Conservation (phyloP, 768 basidiomycete genomes). For the Inosperma sp. region DNA sequence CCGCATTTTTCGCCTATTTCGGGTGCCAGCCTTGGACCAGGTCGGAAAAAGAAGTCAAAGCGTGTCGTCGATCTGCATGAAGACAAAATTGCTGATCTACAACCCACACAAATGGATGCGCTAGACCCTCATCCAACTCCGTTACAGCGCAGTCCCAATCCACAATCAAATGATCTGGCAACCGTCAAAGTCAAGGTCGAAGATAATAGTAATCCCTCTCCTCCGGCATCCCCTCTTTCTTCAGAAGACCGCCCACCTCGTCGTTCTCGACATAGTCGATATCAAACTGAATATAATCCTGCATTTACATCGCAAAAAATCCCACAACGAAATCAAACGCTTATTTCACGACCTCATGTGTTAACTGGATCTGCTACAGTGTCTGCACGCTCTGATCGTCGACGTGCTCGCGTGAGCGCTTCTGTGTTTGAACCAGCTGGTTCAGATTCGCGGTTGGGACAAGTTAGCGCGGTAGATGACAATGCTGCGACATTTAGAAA, state of each 20-base stretch:
- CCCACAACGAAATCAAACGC: not conserved
- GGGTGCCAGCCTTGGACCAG: conserved; percentile 37
- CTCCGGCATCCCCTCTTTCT: not conserved
- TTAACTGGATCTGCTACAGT: conserved; percentile 10
- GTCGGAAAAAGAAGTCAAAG: conserved; percentile 58
- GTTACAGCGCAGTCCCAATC: no score
- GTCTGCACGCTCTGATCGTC: conserved; percentile 38
- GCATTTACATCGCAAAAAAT: conserved; percentile 8
- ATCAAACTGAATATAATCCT: conserved; percentile 44
- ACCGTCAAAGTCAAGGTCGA: not conserved
- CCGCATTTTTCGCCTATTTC: conserved; percentile 39
- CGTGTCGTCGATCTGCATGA: conserved; percentile 77
- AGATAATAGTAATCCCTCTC: no score
- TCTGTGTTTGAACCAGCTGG: conserved; percentile 55
- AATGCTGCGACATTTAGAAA: conserved; percentile 71
- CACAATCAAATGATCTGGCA: no score
- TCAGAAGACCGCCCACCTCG: conserved; percentile 9
- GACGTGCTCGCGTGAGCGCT: conserved; percentile 52
- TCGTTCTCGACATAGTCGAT: conserved; percentile 44
- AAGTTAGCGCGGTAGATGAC: conserved; percentile 26
- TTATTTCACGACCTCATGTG: not conserved
- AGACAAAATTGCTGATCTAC: conserved; percentile 39
- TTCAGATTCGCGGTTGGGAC: conserved; percentile 23
- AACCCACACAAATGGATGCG: no score
- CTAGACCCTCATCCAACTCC: no score